Evolutionary conservation across 495 filamentous ascomycete species (phyloP).

Genomic region (Aspergillus egyptiacus): DNA sequence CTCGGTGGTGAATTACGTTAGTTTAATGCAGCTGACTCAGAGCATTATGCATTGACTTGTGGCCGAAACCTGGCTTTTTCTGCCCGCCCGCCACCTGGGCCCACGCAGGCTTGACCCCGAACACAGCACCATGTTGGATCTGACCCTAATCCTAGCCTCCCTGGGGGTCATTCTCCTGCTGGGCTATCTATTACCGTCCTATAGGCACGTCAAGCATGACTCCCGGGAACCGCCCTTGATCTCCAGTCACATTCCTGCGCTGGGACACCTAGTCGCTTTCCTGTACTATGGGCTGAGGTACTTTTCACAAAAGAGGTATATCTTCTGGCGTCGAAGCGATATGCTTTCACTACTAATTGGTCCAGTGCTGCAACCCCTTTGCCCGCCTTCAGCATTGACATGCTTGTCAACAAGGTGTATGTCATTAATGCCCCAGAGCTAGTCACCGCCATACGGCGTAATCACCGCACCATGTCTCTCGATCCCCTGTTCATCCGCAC

Average conservation of each 20-base stretch:
- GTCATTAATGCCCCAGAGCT: constrained; percentile 38
- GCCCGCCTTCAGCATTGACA: constrained; percentile 39
- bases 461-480: constrained; percentile 35
- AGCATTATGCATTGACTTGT: too few relatives aligned
- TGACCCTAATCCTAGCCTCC: too few relatives aligned
- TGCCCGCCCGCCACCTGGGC: too few relatives aligned
- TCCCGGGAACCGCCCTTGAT: constrained; percentile 42
- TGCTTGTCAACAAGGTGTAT: constrained; percentile 40
- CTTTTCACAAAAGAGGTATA: neutral
- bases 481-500: constrained; percentile 25
- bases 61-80: too few relatives aligned
- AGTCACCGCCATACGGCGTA: constrained; percentile 37
- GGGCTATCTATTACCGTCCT: too few relatives aligned
- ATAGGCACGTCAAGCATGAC: too few relatives aligned
- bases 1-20: constrained; percentile 12
- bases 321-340: neutral
- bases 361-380: constrained; percentile 7
- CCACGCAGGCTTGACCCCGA: too few relatives aligned
- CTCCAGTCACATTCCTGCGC: constrained; percentile 30
- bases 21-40: too few relatives aligned
- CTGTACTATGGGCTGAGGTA: constrained; percentile 35
- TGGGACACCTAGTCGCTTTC: constrained; percentile 43
- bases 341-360: too few relatives aligned
- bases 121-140: too few relatives aligned
- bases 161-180: too few relatives aligned